Base-by-base conservation (phyloP, 768 basidiomycete genomes). In the Lentinus brumalis region DNA sequence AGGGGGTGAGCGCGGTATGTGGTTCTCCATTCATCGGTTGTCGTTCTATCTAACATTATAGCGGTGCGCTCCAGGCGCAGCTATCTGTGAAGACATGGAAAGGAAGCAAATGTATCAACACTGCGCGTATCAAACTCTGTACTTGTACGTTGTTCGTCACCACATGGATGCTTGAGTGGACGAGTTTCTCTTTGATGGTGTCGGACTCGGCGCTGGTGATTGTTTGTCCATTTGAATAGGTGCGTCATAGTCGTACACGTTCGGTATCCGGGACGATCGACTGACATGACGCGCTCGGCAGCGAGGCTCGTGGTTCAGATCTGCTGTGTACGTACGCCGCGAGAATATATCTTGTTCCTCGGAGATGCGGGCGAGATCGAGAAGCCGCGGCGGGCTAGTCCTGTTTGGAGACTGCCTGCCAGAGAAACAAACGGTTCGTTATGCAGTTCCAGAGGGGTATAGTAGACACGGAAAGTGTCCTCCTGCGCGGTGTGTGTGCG, bases 1-100 rank as follows among this genome's bases (percentile, higher is more conserved):
- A 78, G 79, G 70, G 91, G 87, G 73, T 91, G 74, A 83, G 71
- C 68, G 16, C 35, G 53, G 67, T 65, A 53, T 56, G 50, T 52
- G 49, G 16, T 42, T 42, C 38, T 35, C 26, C 29, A 14, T 18
- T 42, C 7, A 21, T n/a, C 18, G 16, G 14, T 4, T 26, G 18
- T 50, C 30, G 10, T 35, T 44, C 14, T 32, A 55, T 55, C 41
- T 55, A 12, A 30, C 53, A 40, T 15, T 11, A 35, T 16, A 14
- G 21, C 35, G 35, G 21, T 45, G 18, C 18, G 21, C 45, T 45
- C 8, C 31, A 57, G 60, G 18, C 16, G 5, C n/a, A 62, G 61
- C 32, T 45, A 46, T 50, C 41, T 62, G 5, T 62, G 39, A 49
- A 35, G 42, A 26, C 31, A 18, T 42, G 6, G 39, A 41, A 30